Conservation (phyloP, 345 rosid species). For the Pseudoturritis turrita region DNA sequence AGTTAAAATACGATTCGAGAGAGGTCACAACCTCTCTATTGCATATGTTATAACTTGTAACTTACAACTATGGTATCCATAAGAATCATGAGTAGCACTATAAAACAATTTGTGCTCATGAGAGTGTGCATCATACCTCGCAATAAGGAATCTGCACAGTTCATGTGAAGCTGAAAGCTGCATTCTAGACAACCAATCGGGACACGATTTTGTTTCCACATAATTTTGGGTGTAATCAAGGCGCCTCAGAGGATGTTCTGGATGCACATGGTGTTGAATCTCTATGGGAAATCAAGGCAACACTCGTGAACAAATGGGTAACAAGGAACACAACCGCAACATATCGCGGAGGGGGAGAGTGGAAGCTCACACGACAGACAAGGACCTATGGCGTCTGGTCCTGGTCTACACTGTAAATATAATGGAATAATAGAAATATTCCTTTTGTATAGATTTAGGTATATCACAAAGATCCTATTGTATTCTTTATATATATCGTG, state of each 20-base stretch:
- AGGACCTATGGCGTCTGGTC: not conserved
- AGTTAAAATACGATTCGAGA: not conserved
- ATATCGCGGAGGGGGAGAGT: not conserved
- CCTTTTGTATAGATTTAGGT: no score
- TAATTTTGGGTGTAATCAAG: not conserved
- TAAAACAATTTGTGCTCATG: not conserved
- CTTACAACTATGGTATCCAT: not conserved
- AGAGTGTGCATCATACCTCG: not conserved
- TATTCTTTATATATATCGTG: no score
- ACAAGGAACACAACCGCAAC: not conserved
- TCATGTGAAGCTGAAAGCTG: not conserved
- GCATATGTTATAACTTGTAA: no score
- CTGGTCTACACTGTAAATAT: conserved; percentile 11
- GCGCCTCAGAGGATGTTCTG: not conserved
- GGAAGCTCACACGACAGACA: not conserved
- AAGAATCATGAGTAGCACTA: no score
- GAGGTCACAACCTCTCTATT: not conserved
- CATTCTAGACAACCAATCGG: not conserved
- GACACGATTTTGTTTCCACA: not conserved
- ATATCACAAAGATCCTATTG: no score
- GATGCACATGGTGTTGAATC: not conserved
- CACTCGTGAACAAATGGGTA: not conserved
- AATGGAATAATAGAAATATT: no score
- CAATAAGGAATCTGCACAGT: not conserved
- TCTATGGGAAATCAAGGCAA: not conserved